phyloP scores from a whole-genome alignment of 805 yeast genomes.

The Alloascoidea hylecoeti region DNA sequence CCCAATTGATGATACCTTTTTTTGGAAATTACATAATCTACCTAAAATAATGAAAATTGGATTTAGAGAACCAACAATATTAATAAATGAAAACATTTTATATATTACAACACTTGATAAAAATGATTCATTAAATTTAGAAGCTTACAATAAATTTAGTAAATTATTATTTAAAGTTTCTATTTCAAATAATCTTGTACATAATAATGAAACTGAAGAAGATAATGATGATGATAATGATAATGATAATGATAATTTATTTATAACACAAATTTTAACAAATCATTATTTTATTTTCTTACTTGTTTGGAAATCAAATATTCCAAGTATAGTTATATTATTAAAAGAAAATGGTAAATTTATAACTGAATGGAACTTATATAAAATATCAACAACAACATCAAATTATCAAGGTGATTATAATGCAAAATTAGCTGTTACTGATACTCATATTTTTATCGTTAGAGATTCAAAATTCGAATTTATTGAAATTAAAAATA shows the following conservation, averaged over 20 bases:
- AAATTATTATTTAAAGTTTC: no score
- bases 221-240: no score
- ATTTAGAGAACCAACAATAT: neutral
- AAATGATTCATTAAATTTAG: no score
- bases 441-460: neutral
- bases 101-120: no score
- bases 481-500: neutral
- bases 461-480: neutral
- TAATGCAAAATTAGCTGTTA: conserved; percentile 1
- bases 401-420: neutral
- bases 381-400: neutral
- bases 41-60: neutral
- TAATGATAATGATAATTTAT: neutral
- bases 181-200: no score
- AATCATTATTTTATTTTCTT: neutral
- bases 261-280: neutral
- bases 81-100: neutral
- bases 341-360: neutral
- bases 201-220: no score
- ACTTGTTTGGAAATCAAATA: neutral
- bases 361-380: neutral
- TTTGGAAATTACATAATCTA: neutral
- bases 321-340: neutral
- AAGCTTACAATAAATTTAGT: neutral
- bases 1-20: neutral